phyloP scores from a whole-genome alignment of 2,329 filamentous ascomycete species.

The Raffaelea arxii region DNA sequence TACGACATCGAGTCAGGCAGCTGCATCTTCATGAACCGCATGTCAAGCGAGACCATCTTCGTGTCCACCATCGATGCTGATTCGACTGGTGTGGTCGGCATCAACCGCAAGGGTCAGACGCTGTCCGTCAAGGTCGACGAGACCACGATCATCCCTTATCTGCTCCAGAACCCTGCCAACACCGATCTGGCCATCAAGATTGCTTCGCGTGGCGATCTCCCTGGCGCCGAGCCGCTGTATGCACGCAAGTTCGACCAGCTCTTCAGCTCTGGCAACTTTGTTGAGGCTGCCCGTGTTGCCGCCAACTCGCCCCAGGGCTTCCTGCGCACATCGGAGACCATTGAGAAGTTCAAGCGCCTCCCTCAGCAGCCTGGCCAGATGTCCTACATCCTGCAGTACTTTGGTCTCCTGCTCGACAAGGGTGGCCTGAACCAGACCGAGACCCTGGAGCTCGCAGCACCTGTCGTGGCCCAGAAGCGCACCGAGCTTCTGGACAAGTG shows the following conservation, averaged over 20 bases:
- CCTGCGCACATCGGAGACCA: constrained; percentile 86
- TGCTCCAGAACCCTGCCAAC: constrained; percentile 93
- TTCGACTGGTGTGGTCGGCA: constrained; percentile 80
- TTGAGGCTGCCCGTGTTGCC: constrained; percentile 87
- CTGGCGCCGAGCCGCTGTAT: constrained; percentile 89
- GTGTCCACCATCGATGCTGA: constrained; percentile 78
- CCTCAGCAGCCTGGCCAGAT: constrained; percentile 76
- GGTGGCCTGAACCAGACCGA: constrained; percentile 86
- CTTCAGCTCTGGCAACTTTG: constrained; percentile 68
- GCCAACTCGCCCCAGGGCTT: constrained; percentile 95
- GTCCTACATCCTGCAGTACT: constrained; percentile 93
- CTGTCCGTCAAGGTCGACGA: constrained; percentile 92
- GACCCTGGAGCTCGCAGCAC: constrained; percentile 84
- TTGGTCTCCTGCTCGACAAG: constrained; percentile 94
- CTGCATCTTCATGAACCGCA: constrained; percentile 99
- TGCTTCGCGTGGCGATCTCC: constrained; percentile 84
- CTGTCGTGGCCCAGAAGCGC: constrained; percentile 84
- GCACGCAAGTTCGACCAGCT: constrained; percentile 87
- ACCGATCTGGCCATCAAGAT: constrained; percentile 90
- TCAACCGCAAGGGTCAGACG: constrained; percentile 97
- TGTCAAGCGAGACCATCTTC: constrained; percentile 98
- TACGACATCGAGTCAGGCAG: constrained; percentile 95
- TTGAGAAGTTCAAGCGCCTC: constrained; percentile 87
- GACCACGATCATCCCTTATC: constrained; percentile 80
- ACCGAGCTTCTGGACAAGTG: constrained; percentile 97